These are phyloP conservation scores for Tetraselmis chui DNA, from an alignment of 139 green algal genomes.

Conservation along the genomic window DNA sequence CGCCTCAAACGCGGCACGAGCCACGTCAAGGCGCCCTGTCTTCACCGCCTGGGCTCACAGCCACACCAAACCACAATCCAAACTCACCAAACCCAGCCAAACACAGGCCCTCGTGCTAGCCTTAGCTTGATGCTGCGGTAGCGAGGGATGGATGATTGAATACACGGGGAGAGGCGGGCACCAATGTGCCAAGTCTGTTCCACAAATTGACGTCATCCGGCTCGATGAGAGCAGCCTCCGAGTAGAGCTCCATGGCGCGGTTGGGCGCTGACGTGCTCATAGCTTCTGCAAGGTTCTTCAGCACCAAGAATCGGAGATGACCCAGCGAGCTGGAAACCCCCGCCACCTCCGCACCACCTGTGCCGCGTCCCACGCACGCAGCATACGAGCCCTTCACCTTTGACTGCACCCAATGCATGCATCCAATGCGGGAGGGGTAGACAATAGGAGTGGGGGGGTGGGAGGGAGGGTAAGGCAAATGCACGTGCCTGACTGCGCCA, in stretches of 20 bases:
- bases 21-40: conserved; percentile 1
- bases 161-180: too few relatives aligned
- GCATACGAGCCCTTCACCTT: too few relatives aligned
- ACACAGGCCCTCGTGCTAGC: too few relatives aligned
- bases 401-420: too few relatives aligned
- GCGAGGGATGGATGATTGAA: too few relatives aligned
- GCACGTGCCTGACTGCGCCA: not conserved
- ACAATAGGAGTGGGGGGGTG: not conserved
- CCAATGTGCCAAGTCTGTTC: conserved; percentile 13
- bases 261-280: not conserved
- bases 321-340: not conserved
- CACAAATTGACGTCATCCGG: conserved; percentile 7
- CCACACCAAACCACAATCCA: not conserved
- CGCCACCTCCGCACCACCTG: not conserved
- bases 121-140: too few relatives aligned
- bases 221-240: conserved; percentile 3
- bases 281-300: conserved; percentile 10
- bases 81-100: too few relatives aligned
- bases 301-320: conserved; percentile 14
- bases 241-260: conserved; percentile 6
- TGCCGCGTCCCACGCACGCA: too few relatives aligned
- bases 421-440: too few relatives aligned
- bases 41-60: conserved; percentile 2
- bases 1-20: conserved; percentile 10
- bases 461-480: not conserved